Conservation (phyloP, 192 early-diverging fungal genomes). For the Coemansia sp. region DNA sequence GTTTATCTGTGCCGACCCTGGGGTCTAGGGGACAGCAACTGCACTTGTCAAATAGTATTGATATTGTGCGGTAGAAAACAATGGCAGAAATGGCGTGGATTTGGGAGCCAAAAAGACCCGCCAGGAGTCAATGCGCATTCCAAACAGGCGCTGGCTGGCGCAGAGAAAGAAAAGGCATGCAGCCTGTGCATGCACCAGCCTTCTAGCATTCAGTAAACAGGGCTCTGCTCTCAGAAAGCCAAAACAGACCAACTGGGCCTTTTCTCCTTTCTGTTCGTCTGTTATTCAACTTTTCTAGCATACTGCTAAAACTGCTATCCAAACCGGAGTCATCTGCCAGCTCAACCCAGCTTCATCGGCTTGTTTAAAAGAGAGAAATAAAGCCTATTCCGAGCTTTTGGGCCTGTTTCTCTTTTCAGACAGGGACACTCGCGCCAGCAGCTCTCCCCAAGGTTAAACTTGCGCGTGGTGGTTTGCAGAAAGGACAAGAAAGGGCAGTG, state of each 20-base stretch:
- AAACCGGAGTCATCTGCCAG: background rate
- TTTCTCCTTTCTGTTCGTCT: background rate
- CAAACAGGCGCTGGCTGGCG: background rate
- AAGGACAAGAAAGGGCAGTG: background rate
- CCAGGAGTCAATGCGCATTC: conserved; percentile 1
- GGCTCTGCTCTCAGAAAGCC: too few relatives aligned
- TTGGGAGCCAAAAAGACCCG: background rate
- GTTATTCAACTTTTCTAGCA: background rate
- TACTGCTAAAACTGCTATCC: background rate
- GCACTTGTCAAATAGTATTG: too few relatives aligned
- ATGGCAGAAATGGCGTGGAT: background rate
- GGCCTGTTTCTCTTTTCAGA: background rate
- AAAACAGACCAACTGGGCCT: background rate
- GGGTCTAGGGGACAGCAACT: too few relatives aligned
- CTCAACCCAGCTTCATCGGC: background rate
- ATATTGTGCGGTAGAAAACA: too few relatives aligned
- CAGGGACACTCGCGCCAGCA: background rate
- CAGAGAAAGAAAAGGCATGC: background rate
- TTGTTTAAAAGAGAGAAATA: too few relatives aligned
- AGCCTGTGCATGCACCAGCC: conserved; percentile 1
- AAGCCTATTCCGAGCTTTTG: too few relatives aligned
- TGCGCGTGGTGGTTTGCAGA: conserved; percentile 3
- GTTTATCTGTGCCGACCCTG: background rate
- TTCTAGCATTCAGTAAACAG: background rate
- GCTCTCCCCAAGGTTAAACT: background rate